Conservation (phyloP, 495 filamentous ascomycete genomes). For the Trypethelium eluteriae region DNA sequence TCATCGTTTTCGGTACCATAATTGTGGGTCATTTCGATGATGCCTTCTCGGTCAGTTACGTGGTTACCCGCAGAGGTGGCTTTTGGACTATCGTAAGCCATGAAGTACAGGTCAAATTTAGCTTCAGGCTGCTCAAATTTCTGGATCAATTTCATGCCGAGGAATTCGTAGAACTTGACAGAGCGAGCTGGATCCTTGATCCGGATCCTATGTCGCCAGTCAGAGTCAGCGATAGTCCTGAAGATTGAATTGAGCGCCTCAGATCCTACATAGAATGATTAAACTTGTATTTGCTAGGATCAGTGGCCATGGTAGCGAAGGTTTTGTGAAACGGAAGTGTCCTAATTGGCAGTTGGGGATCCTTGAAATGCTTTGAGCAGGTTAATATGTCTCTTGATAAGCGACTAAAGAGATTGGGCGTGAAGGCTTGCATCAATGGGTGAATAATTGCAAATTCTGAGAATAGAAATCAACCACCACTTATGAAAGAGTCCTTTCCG, state of each 20-base stretch:
- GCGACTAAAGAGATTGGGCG: background rate
- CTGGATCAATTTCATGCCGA: constrained; percentile 78
- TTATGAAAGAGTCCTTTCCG: background rate
- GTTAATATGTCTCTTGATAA: background rate
- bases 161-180: constrained; percentile 91
- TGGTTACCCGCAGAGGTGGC: constrained; percentile 53
- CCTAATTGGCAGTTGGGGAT: background rate
- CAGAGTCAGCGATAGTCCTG: constrained; percentile 14
- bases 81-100: constrained; percentile 60
- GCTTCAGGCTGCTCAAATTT: constrained; percentile 66
- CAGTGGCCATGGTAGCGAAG: constrained; percentile 61
- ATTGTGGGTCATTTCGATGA: constrained; percentile 95
- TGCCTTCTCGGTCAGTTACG: constrained; percentile 76
- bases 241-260: constrained; percentile 2
- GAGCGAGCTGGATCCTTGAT: constrained; percentile 90
- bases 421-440: background rate
- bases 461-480: background rate
- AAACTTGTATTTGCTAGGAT: constrained; percentile 77
- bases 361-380: background rate
- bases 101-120: constrained; percentile 87
- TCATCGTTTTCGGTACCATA: constrained; percentile 87
- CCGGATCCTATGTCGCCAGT: constrained; percentile 56
- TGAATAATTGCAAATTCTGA: background rate
- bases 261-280: constrained; percentile 66
- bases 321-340: constrained; percentile 17